Evolutionary conservation across 2,329 filamentous ascomycete species (phyloP).

Genomic region (Ascochyta clinopodiicola): DNA sequence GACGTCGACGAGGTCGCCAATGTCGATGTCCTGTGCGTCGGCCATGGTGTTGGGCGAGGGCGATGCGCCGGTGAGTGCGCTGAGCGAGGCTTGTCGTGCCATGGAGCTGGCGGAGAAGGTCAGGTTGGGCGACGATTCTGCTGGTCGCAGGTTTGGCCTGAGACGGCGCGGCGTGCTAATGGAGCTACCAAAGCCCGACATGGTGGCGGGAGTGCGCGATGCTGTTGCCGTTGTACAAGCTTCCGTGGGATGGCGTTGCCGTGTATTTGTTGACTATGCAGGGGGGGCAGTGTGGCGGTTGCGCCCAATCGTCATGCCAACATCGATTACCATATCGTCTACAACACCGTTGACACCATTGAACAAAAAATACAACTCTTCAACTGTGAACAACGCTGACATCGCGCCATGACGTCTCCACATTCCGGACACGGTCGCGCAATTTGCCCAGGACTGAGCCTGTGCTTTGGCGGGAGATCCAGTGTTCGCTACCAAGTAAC

Average conservation of each 20-base stretch:
- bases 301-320: slow-evolving; percentile 1
- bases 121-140: slow-evolving; percentile 53
- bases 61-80: slow-evolving; percentile 66
- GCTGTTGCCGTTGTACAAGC: slow-evolving; percentile 12
- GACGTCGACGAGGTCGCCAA: slow-evolving; percentile 88
- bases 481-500: slow-evolving; percentile 4
- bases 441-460: not conserved
- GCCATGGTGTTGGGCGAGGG: slow-evolving; percentile 53
- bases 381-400: too few relatives aligned
- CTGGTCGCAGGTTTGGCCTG: slow-evolving; percentile 49
- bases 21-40: slow-evolving; percentile 63
- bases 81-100: slow-evolving; percentile 74
- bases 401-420: slow-evolving; percentile 1
- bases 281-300: slow-evolving; percentile 2
- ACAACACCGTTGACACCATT: too few relatives aligned
- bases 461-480: slow-evolving; percentile 3
- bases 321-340: not conserved
- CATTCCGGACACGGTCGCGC: not conserved
- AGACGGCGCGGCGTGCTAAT: slow-evolving; percentile 18
- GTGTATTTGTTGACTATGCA: slow-evolving; percentile 17
- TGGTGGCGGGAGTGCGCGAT: slow-evolving; percentile 10
- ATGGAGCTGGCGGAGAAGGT: slow-evolving; percentile 54
- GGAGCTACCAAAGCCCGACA: slow-evolving; percentile 20
- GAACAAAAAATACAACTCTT: too few relatives aligned
- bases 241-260: slow-evolving; percentile 1